Percentiles rank a stretch among this genome's conserved stretches.
These are phyloP conservation scores for Stephania yunnanensis DNA, from an alignment of 164 flowering plant genomes.

Conservation along the genomic window DNA sequence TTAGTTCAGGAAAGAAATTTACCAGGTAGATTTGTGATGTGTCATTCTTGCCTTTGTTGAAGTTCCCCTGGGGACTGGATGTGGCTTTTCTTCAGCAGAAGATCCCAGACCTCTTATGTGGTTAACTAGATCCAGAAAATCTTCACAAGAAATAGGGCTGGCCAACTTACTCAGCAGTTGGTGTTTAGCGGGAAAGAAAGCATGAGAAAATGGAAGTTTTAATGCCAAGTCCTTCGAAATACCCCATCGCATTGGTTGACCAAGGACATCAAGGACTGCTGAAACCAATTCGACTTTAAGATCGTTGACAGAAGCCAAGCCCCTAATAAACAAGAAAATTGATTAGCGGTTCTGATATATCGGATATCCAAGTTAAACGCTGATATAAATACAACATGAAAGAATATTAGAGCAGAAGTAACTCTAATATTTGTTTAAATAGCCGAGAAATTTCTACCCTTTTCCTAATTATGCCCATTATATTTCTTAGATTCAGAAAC, in stretches of 20 bases:
- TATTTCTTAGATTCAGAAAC: background rate
- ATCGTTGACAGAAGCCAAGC: slow-evolving; percentile 45
- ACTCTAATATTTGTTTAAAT: background rate
- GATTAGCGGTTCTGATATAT: background rate
- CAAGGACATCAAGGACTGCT: slow-evolving; percentile 40
- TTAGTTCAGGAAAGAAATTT: slow-evolving; percentile 17
- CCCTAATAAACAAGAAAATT: slow-evolving; percentile 43
- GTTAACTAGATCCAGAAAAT: slow-evolving; percentile 38
- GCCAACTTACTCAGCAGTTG: slow-evolving; percentile 30
- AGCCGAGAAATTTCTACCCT: background rate
- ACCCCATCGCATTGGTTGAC: slow-evolving; percentile 69
- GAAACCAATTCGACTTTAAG: slow-evolving; percentile 39
- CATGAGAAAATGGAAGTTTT: slow-evolving; percentile 55
- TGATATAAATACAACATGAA: background rate
- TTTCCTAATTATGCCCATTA: background rate
- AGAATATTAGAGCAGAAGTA: background rate
- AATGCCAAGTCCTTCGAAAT: slow-evolving; percentile 48
- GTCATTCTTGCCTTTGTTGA: slow-evolving; percentile 19
- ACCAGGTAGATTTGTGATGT: slow-evolving; percentile 63
- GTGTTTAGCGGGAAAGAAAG: slow-evolving; percentile 50
- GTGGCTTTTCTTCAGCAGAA: slow-evolving; percentile 13
- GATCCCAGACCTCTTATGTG: slow-evolving; percentile 12
- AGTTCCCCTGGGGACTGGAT: slow-evolving; percentile 16
- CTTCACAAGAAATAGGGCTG: slow-evolving; percentile 46
- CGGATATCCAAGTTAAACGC: background rate